phyloP scores from a whole-genome alignment of 768 basidiomycete genomes.

The Xanthoconium purpureum region DNA sequence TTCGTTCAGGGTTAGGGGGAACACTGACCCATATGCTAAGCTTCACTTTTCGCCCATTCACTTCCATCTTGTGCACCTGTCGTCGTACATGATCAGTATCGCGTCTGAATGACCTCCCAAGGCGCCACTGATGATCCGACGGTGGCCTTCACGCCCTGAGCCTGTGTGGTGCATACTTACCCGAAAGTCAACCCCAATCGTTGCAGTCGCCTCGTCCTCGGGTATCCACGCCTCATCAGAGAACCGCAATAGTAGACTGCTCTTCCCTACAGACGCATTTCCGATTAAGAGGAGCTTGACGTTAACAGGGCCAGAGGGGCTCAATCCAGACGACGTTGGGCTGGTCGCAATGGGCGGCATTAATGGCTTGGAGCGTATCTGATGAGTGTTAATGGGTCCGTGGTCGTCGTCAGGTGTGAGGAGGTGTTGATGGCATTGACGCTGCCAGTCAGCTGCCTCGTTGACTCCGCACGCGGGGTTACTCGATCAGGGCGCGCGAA shows the following conservation, averaged over 20 bases:
- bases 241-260: conserved; percentile 88
- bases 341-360: conserved; percentile 23
- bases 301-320: conserved; percentile 46
- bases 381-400: not conserved
- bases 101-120: too few relatives aligned
- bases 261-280: conserved; percentile 90
- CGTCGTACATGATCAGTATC: not conserved
- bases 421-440: not conserved
- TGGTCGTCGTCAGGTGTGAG: conserved; percentile 1
- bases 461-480: conserved; percentile 15
- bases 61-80: conserved; percentile 86
- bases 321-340: conserved; percentile 25
- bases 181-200: conserved; percentile 82
- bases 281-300: conserved; percentile 84
- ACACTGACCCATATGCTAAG: conserved; percentile 89
- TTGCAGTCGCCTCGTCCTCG: conserved; percentile 84
- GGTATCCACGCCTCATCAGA: conserved; percentile 95
- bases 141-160: not conserved
- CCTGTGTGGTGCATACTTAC: conserved; percentile 43
- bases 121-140: too few relatives aligned
- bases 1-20: not conserved
- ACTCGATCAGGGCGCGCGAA: conserved; percentile 16
- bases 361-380: not conserved
- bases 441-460: conserved; percentile 17
- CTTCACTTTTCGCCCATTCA: conserved; percentile 82